Conservation (phyloP, 2,329 filamentous ascomycete species). For the Alternaria arborescens region DNA sequence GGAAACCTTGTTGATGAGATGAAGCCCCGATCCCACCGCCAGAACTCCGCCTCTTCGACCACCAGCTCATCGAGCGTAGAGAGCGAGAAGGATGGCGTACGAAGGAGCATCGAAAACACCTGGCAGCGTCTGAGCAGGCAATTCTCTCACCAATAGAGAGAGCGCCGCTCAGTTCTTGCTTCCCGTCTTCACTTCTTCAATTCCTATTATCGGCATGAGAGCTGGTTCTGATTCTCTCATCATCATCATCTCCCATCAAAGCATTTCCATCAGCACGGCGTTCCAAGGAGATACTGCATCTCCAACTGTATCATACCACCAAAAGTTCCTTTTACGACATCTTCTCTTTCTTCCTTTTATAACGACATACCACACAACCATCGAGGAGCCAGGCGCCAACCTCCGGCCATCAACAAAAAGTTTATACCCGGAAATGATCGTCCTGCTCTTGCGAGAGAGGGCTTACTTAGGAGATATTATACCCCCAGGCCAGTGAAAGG, state of each 20-base stretch:
- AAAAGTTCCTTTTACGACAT: conserved; percentile 22
- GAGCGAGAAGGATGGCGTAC: conserved; percentile 40
- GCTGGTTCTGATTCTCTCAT: conserved; percentile 53
- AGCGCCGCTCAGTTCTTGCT: not conserved
- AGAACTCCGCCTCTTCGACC: conserved; percentile 41
- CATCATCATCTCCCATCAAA: conserved; percentile 11
- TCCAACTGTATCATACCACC: conserved; percentile 14
- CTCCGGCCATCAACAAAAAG: conserved; percentile 18
- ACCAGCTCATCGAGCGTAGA: conserved; percentile 31
- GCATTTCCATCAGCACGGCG: conserved; percentile 21
- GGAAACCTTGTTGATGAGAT: conserved; percentile 62
- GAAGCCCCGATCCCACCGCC: conserved; percentile 38
- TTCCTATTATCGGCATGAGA: conserved; percentile 32
- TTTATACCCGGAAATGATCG: conserved; percentile 19
- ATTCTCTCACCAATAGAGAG: conserved; percentile 42
- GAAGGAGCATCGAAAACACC: conserved; percentile 48
- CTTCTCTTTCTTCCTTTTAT: conserved; percentile 3
- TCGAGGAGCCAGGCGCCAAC: conserved; percentile 47
- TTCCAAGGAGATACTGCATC: conserved; percentile 19
- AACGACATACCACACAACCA: conserved; percentile 37
- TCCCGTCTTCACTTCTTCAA: conserved; percentile 13
- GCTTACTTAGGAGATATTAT: not conserved
- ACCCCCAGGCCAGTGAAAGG: not conserved
- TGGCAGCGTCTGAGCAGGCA: conserved; percentile 47
- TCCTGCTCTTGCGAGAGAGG: conserved; percentile 23